Conservation (phyloP, 768 basidiomycete genomes). For the Omphalotus guepiniiformis region DNA sequence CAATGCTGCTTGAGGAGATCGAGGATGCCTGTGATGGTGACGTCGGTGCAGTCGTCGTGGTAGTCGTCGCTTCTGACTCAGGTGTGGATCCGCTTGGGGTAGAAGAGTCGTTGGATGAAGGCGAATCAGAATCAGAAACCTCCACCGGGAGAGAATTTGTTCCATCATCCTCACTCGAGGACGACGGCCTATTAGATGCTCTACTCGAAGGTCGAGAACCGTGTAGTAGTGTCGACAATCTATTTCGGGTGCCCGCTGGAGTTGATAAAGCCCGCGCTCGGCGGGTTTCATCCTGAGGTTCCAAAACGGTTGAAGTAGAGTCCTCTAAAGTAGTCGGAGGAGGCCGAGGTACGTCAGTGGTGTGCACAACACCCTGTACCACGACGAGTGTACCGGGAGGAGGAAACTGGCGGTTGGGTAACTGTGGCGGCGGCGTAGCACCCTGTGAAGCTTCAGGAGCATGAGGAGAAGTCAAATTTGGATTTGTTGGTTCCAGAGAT, state of each 20-base stretch:
- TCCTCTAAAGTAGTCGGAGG: too few relatives aligned
- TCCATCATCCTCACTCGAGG: not conserved
- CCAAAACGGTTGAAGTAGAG: not conserved
- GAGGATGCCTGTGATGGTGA: constrained; percentile 12
- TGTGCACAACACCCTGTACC: constrained; percentile 80
- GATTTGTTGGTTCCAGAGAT: too few relatives aligned
- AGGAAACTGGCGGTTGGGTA: constrained; percentile 20
- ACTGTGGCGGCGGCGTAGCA: constrained; percentile 1
- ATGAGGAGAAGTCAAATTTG: too few relatives aligned
- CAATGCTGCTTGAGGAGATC: constrained; percentile 71
- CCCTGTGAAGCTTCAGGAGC: too few relatives aligned
- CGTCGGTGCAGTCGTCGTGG: not conserved
- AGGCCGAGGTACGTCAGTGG: constrained; percentile 55
- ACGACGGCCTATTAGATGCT: not conserved
- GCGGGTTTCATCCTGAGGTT: not conserved
- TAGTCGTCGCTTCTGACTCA: too few relatives aligned
- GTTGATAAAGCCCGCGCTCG: not conserved
- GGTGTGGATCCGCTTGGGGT: too few relatives aligned
- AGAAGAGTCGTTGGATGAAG: constrained; percentile 2
- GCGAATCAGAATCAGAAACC: not conserved
- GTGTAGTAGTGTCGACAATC: constrained; percentile 2
- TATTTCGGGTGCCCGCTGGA: not conserved
- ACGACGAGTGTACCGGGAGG: constrained; percentile 70
- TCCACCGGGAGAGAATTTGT: not conserved
- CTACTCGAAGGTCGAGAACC: constrained; percentile 18